phyloP scores from a whole-genome alignment of 2,329 filamentous ascomycete species.

The Daldinia sp. region DNA sequence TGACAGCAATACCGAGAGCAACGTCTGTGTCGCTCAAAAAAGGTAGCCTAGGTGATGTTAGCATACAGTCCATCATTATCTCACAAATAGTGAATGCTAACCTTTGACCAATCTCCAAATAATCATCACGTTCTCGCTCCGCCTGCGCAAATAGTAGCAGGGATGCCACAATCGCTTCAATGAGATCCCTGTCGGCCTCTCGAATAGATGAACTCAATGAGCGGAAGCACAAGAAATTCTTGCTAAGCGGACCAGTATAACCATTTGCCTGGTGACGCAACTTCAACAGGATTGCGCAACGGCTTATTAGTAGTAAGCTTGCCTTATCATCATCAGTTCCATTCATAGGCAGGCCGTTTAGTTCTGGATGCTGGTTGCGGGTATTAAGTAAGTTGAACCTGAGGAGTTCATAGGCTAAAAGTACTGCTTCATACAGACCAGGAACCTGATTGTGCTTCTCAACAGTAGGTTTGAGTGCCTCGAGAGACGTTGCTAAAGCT shows the following conservation, averaged over 20 bases:
- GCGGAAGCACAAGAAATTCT: constrained; percentile 87
- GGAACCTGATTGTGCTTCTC: constrained; percentile 59
- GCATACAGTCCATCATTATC: constrained; percentile 16
- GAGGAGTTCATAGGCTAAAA: constrained; percentile 88
- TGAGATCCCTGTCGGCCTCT: constrained; percentile 80
- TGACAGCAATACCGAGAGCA: constrained; percentile 81
- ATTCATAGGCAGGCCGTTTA: constrained; percentile 67
- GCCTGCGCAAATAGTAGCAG: constrained; percentile 86
- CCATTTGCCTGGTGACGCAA: constrained; percentile 86
- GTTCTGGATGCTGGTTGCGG: constrained; percentile 68
- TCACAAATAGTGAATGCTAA: constrained; percentile 54
- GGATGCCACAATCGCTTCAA: constrained; percentile 84
- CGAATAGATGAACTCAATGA: constrained; percentile 85
- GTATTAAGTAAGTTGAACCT: constrained; percentile 82
- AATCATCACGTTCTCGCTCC: constrained; percentile 75
- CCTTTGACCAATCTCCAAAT: constrained; percentile 77
- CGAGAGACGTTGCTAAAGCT: constrained; percentile 77
- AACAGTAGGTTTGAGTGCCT: constrained; percentile 68
- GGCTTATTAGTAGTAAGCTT: constrained; percentile 84
- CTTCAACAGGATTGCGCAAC: constrained; percentile 85
- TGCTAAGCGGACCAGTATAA: constrained; percentile 93
- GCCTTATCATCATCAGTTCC: constrained; percentile 78
- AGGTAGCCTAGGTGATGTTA: constrained; percentile 64
- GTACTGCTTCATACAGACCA: constrained; percentile 78
- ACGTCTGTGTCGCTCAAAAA: constrained; percentile 79